A percentile compares a stretch with the other conserved stretches of the same genome.
phyloP scores from a whole-genome alignment of 441 rosid species.

The Adansonia gregorii region DNA sequence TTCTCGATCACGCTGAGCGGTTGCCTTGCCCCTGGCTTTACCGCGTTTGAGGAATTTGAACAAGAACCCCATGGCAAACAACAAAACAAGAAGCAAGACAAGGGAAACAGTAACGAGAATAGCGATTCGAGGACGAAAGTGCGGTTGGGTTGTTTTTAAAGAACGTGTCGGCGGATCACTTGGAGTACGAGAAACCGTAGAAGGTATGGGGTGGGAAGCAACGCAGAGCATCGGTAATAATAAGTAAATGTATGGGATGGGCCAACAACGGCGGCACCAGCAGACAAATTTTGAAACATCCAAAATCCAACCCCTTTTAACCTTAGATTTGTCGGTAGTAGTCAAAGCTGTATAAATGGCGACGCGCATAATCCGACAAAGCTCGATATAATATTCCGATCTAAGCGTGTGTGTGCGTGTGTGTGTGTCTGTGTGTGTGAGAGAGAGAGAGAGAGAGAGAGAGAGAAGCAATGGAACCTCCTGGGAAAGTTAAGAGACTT shows the following conservation, averaged over 20 bases:
- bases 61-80: conserved; percentile 51
- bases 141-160: conserved; percentile 22
- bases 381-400: conserved; percentile 16
- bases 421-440: too few relatives aligned
- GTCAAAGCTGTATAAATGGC: conserved; percentile 19
- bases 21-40: conserved; percentile 9
- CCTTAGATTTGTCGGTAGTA: conserved; percentile 17
- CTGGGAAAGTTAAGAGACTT: background rate
- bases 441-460: background rate
- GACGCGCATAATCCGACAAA: conserved; percentile 41
- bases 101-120: conserved; percentile 21
- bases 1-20: background rate
- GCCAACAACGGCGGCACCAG: conserved; percentile 27
- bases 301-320: conserved; percentile 2
- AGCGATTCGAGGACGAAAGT: conserved; percentile 25
- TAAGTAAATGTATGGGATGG: conserved; percentile 31
- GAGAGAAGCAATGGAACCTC: background rate
- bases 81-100: conserved; percentile 23
- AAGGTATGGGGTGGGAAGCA: conserved; percentile 33
- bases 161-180: conserved; percentile 31
- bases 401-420: background rate
- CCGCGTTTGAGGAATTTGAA: conserved; percentile 34
- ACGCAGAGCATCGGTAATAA: conserved; percentile 14
- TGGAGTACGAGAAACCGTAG: conserved; percentile 24
- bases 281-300: conserved; percentile 33